Evolutionary conservation across 306 rosid genomes (phyloP), one percentile per base, ranked within the genome.

Genomic region (Oxytropis ochrocephala): DNA sequence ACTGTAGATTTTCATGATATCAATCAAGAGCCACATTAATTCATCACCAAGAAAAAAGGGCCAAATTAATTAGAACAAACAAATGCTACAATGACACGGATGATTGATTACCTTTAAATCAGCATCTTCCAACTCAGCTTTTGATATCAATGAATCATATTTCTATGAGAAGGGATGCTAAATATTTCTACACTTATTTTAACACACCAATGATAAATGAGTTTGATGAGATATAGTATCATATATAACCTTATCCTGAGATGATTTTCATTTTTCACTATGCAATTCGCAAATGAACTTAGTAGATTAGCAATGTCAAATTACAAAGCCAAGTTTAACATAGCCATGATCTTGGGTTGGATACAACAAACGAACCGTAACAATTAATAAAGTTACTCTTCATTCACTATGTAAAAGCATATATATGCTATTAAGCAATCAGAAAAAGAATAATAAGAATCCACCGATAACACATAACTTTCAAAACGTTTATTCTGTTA

Each of bases 331-430:
- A 47, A 67, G 63, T 33, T 63, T 73, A 72, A 78, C 62, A 7
- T 82, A 32, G 83, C 78, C 83, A 70, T 13, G 8, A 58, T 70
- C 39, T 47, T 27, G 74, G 80, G 78, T 70, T 78, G 62, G 38
- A 54, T 70, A 43, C 72, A 74, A 35, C 8, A 35, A 55, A 55
- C 6, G 69, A 5, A 70, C 67, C 66, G 29, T 24, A 24, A 3
- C 29, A 24, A 27, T 50, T 49, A 57, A 27, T 50, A 41, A 57
- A 36, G 70, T 64, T 30, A 49, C 77, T 67, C 72, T 7, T 68
- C 71, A 62, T 21, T 76, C 61, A 19, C 58, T 48, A 7, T 27
- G 11, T 21, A 65, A 73, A 73, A 66, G 67, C 73, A 72, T 17
- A 13, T n/a, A 2, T 2, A 24, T 68, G 49, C 27, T 30, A 67